Evolutionary conservation across 1,284 basidiomycete genomes (phyloP), one percentile per base, ranked within the genome.

Genomic region (Sanghuangporus sanghuang): DNA sequence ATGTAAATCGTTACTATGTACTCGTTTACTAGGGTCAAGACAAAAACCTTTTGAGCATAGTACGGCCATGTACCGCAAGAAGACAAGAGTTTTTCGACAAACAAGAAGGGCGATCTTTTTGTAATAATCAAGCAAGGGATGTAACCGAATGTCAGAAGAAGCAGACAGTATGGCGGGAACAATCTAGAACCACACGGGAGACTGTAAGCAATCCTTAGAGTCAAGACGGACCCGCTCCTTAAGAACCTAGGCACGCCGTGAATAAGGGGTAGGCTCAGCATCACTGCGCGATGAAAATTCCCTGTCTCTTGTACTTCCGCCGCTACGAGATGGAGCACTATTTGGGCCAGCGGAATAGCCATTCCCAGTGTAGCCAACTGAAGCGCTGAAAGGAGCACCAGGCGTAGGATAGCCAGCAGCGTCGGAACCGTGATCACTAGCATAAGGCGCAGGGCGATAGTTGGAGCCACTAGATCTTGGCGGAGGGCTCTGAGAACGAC

Each of bases 401-500:
- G 38, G 52, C 46, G 61, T 48, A 56, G 77, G 73, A 71, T 85
- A 86, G 66, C 79, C 74, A 68, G 78, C 73, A 70, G 75, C 85
- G 77, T 81, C 82, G 67, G 73, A 74, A 76, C 76, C 71, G 75
- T 70, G 69, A 72, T 69, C 71, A 74, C 75, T 80, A 73, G 63
- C 73, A 73, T 67, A 72, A 68, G 74, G 74, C 38, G 48, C 55
- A 60, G 61, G 52, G 11, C 65, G 62, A 69, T 77, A 78, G 61
- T 69, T 73, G 71, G 73, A 71, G 69, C 70, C 69, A 57, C 71
- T 69, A 64, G 75, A 69, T 59, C 82, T 77, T 65, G 78, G 71
- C 39, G 77, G 74, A 55, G 87, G 87, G 69, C 89, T 91, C 71
- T 85, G 81, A 35, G 89, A 92, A 61, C 89, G 86, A 71, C 89